Percentiles rank a stretch among this genome's conserved stretches.
Evolutionary conservation across 352 stramenopile genomes (phyloP).

Genomic region (Phytophthora rubi): DNA sequence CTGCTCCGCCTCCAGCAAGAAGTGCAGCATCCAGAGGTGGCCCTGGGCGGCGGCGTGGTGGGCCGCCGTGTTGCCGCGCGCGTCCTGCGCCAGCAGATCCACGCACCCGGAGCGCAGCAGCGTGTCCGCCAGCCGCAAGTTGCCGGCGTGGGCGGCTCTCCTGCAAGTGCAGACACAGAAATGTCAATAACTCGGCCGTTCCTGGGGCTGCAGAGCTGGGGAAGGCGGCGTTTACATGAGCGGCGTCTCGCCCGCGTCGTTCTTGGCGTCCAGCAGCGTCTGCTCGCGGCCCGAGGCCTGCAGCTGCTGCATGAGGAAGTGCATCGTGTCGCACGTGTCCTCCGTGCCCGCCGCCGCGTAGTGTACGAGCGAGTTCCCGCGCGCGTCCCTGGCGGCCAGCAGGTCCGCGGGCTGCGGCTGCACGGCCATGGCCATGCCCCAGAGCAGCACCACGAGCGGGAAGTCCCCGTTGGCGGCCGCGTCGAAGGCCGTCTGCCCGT

Average conservation of each 20-base stretch:
- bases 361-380: slow-evolving; percentile 68
- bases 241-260: slow-evolving; percentile 69
- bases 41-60: slow-evolving; percentile 76
- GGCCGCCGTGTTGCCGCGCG: slow-evolving; percentile 64
- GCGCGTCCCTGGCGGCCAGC: slow-evolving; percentile 47
- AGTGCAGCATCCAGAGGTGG: slow-evolving; percentile 81
- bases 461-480: slow-evolving; percentile 84
- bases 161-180: slow-evolving; percentile 28
- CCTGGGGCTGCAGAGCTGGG: not conserved
- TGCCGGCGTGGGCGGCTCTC: slow-evolving; percentile 72
- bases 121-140: slow-evolving; percentile 65
- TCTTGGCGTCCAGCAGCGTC: slow-evolving; percentile 58
- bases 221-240: slow-evolving; percentile 54
- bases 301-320: slow-evolving; percentile 85
- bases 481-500: slow-evolving; percentile 78
- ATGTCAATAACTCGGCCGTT: slow-evolving; percentile 19
- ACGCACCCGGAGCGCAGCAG: slow-evolving; percentile 61
- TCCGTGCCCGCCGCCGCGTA: slow-evolving; percentile 56
- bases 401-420: slow-evolving; percentile 62
- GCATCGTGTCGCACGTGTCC: slow-evolving; percentile 69
- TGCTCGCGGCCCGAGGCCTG: slow-evolving; percentile 36
- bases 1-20: slow-evolving; percentile 60
- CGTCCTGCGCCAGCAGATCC: slow-evolving; percentile 59
- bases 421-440: slow-evolving; percentile 82
- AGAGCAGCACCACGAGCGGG: slow-evolving; percentile 84